phyloP scores from a whole-genome alignment of 495 filamentous ascomycete species.

The Chaetomidium leptoderma region DNA sequence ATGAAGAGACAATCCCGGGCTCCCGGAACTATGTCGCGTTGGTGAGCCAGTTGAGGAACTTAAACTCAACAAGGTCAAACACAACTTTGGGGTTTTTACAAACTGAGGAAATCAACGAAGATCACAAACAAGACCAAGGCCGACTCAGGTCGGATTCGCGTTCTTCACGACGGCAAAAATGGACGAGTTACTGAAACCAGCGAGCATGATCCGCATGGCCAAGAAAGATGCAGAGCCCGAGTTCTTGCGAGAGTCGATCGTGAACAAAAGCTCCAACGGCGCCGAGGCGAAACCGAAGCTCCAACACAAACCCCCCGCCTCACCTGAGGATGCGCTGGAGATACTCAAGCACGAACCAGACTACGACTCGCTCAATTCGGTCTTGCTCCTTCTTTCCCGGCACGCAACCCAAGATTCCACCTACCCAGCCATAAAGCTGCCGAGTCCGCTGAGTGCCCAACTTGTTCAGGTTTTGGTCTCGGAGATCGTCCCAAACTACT shows the following conservation, averaged over 20 bases:
- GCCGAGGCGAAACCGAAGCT: conserved; percentile 20
- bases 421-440: conserved; percentile 57
- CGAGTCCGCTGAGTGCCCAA: conserved; percentile 61
- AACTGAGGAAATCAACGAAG: too few relatives aligned
- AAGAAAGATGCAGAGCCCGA: conserved; percentile 7
- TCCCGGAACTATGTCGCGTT: too few relatives aligned
- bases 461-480: conserved; percentile 65
- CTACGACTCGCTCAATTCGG: conserved; percentile 50
- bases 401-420: conserved; percentile 26
- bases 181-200: conserved; percentile 49
- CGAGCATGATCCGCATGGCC: conserved; percentile 33
- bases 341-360: conserved; percentile 62
- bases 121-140: too few relatives aligned
- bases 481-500: conserved; percentile 71
- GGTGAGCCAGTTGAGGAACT: too few relatives aligned
- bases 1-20: too few relatives aligned
- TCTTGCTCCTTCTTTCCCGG: conserved; percentile 51
- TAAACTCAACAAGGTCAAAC: too few relatives aligned
- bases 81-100: too few relatives aligned
- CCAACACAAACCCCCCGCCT: conserved; percentile 21
- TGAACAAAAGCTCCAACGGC: conserved; percentile 8
- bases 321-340: conserved; percentile 58
- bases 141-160: too few relatives aligned
- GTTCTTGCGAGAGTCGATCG: conserved; percentile 20
- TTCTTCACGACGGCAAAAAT: too few relatives aligned